These are phyloP conservation scores for Fusarium bulbicola DNA, from an alignment of 2,329 filamentous ascomycete species.

Conservation along the genomic window DNA sequence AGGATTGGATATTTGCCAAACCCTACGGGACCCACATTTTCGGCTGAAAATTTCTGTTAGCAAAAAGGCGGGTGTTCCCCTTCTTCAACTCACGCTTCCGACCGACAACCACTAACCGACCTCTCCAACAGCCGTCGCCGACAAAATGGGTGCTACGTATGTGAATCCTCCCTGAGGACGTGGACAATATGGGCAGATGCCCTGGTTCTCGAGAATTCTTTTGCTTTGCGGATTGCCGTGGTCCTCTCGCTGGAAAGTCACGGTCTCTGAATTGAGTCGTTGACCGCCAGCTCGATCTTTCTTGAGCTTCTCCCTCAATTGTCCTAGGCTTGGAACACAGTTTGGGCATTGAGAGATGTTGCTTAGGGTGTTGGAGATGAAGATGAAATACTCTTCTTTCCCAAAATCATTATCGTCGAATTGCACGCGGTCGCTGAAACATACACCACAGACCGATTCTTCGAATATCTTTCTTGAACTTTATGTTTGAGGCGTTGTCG, in stretches of 20 bases:
- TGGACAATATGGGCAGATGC: constrained; percentile 48
- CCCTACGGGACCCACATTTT: constrained; percentile 40
- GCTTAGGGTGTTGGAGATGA: constrained; percentile 82
- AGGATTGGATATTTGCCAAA: constrained; percentile 46
- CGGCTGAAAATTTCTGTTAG: constrained; percentile 30
- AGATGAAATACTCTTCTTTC: constrained; percentile 71
- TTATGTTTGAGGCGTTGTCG: constrained; percentile 75
- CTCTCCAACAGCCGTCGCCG: constrained; percentile 50
- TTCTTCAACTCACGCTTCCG: constrained; percentile 33
- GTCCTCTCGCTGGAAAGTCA: constrained; percentile 80
- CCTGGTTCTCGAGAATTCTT: constrained; percentile 58
- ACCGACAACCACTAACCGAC: constrained; percentile 52
- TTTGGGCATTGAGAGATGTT: constrained; percentile 67
- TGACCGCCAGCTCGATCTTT: constrained; percentile 80
- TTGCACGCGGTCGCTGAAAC: constrained; percentile 42
- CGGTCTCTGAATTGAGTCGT: constrained; percentile 43
- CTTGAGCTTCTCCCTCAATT: constrained; percentile 68
- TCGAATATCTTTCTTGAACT: constrained; percentile 53
- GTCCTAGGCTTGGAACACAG: constrained; percentile 55
- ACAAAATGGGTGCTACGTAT: constrained; percentile 64
- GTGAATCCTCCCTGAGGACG: constrained; percentile 52
- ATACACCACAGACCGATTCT: constrained; percentile 27
- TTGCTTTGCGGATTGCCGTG: constrained; percentile 77
- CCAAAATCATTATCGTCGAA: constrained; percentile 75
- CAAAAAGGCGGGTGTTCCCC: constrained; percentile 1